Evolutionary conservation across 1,139 yeast species (phyloP).

Genomic region (Blastobotrys proliferans): DNA sequence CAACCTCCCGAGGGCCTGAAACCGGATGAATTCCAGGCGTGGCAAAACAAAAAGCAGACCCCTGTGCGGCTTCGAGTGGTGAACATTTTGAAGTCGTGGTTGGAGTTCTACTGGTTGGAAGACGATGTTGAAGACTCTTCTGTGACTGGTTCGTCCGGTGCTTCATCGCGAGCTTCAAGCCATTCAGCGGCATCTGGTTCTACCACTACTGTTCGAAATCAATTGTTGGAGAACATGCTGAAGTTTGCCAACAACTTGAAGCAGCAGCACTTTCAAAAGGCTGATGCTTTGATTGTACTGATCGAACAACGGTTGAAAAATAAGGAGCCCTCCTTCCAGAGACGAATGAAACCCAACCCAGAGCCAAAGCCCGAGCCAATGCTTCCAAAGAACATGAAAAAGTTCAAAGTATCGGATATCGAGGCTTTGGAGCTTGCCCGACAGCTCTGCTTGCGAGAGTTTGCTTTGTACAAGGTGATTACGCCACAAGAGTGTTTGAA

Average conservation of each 20-base stretch:
- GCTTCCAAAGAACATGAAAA: conserved; percentile 27
- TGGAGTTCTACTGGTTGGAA: conserved; percentile 76
- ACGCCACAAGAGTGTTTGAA: conserved; percentile 72
- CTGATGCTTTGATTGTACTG: conserved; percentile 27
- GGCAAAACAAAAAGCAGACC: conserved; percentile 70
- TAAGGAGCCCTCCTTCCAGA: conserved; percentile 26
- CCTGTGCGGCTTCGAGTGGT: conserved; percentile 66
- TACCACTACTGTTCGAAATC: conserved; percentile 20
- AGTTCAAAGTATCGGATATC: conserved; percentile 44
- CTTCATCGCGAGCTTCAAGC: conserved; percentile 1
- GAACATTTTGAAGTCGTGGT: conserved; percentile 63
- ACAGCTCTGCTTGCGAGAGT: conserved; percentile 80
- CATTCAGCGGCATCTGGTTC: conserved; percentile 13
- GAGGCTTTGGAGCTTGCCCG: conserved; percentile 77
- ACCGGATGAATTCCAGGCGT: conserved; percentile 72
- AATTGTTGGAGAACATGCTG: conserved; percentile 50
- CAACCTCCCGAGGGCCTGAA: conserved; percentile 87
- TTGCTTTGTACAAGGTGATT: conserved; percentile 61
- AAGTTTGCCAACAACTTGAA: conserved; percentile 51
- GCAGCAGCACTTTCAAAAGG: conserved; percentile 45
- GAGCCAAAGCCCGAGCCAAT: conserved; percentile 28
- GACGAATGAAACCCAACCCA: conserved; percentile 23
- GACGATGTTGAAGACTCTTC: conserved; percentile 43
- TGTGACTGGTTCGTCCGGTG: conserved; percentile 1
- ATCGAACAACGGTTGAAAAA: conserved; percentile 27